Evolutionary conservation across 1,284 basidiomycete genomes (phyloP), one percentile per base, ranked within the genome.

Genomic region (Leccinum cinnamomeum): DNA sequence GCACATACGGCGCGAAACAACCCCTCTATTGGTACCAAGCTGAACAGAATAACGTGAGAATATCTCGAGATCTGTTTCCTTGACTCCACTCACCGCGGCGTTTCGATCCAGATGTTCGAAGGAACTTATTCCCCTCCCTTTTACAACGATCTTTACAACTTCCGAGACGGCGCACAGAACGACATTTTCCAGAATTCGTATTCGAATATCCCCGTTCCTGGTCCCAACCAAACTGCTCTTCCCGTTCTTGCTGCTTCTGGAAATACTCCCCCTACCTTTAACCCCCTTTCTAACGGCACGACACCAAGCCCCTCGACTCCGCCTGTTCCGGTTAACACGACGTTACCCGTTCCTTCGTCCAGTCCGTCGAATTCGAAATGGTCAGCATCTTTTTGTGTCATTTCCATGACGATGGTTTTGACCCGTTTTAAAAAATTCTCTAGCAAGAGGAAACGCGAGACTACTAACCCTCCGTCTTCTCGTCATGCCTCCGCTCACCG

Each of bases 1-100:
- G 88, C 74, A 89, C 87, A 4, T 82, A 83, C 64, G 88, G 88
- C 25, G 81, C 88, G 18, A 88, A 89, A 69, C 77, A 80, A 57
- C 86, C 87, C 0, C 75, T 88, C 54, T 89, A 89, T 69, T 89
- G 88, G 88, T 80, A 81, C 70, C 85, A 89, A 70, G 69, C 68
- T 0, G 85, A 88, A 66, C 65, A 77, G 18, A 88, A 87, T 73
- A 89, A 85, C 64, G 84, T 85, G 56, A 50, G 78, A 57, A 55
- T 33, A 5, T 57, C 23, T 33, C 53, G 11, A 48, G 1, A 23
- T 23, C 4, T 4, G 2, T 11, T 0, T 4, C 5, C 20, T 53
- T 3, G 3, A n/a, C 7, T 60, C 37, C 6, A 7, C 46, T 65
- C 30, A 50, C 33, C 14, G 14, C 50, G 50, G 14, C 8, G 8